Conservation (phyloP, 768 basidiomycete genomes). For the Trametes coccinea region DNA sequence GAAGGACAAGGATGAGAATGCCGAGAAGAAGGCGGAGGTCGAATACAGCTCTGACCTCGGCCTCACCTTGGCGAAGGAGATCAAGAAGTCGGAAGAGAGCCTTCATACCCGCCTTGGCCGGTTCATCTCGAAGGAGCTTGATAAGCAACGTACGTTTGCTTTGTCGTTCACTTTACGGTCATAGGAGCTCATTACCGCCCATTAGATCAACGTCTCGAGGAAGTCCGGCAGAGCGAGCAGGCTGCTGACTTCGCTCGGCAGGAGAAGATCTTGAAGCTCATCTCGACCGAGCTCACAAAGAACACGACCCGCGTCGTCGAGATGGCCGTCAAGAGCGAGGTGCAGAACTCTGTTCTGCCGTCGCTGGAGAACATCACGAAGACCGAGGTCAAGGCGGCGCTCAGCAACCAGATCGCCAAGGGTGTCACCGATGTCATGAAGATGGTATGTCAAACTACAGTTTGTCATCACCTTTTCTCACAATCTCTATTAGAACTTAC, state of each 20-base stretch:
- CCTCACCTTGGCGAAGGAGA: constrained; percentile 69
- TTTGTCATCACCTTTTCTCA: too few species aligned
- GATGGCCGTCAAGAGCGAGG: constrained; percentile 82
- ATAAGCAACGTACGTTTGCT: constrained; percentile 74
- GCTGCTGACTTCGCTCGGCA: constrained; percentile 81
- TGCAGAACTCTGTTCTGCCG: constrained; percentile 81
- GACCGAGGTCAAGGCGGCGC: constrained; percentile 73
- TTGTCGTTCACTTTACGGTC: background rate
- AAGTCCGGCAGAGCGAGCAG: constrained; percentile 75
- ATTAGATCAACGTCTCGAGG: constrained; percentile 82
- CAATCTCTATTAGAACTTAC: constrained; percentile 54
- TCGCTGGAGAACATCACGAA: constrained; percentile 81
- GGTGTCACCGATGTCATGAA: constrained; percentile 72
- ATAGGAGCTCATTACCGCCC: background rate
- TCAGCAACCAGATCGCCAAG: constrained; percentile 76
- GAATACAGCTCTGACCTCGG: constrained; percentile 47
- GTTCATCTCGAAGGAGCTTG: constrained; percentile 82
- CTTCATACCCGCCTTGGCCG: constrained; percentile 76
- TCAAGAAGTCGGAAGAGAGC: constrained; percentile 80
- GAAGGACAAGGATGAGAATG: constrained; percentile 55
- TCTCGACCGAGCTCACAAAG: constrained; percentile 82
- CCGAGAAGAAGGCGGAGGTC: constrained; percentile 36
- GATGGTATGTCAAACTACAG: constrained; percentile 69
- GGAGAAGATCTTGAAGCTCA: constrained; percentile 87
- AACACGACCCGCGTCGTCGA: constrained; percentile 90